Conservation (phyloP, 2,329 filamentous ascomycete species). For the Monilinia laxa region DNA sequence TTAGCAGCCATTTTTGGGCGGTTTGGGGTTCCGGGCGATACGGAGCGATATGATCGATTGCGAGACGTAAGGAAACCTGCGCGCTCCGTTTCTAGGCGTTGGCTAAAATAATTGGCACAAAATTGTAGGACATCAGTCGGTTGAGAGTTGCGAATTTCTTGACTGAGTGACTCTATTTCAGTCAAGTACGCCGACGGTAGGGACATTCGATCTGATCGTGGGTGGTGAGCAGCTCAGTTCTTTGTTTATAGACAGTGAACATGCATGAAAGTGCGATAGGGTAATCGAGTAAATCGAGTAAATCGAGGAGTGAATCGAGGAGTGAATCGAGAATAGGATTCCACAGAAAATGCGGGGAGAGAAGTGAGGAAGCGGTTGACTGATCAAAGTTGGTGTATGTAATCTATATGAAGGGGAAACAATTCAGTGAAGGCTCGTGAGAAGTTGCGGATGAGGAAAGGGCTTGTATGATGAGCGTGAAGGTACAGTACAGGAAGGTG, state of each 20-base stretch:
- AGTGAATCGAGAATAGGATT: conserved; percentile 8
- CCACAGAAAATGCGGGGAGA: conserved; percentile 15
- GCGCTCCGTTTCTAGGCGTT: conserved; percentile 64
- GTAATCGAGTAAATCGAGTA: background rate
- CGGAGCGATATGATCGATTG: conserved; percentile 38
- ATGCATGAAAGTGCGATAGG: background rate
- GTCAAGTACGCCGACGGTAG: conserved; percentile 57
- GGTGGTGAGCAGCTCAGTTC: conserved; percentile 13
- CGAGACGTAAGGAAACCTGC: conserved; percentile 51
- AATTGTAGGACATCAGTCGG: conserved; percentile 67
- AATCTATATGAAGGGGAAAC: conserved; percentile 13
- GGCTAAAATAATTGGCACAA: conserved; percentile 67
- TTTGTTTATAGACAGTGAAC: conserved; percentile 20
- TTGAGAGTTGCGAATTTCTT: conserved; percentile 57
- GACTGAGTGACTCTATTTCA: conserved; percentile 63
- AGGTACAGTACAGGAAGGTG: background rate
- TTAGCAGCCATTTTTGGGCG: conserved; percentile 63
- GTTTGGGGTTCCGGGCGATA: conserved; percentile 38
- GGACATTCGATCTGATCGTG: conserved; percentile 43
- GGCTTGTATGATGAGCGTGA: background rate
- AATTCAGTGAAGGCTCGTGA: conserved; percentile 11
- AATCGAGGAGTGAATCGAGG: conserved; percentile 13
- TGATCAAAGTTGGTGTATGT: background rate
- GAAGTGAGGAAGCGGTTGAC: conserved; percentile 4
- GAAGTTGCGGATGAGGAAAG: background rate